These are phyloP conservation scores for Linum trigynum DNA, from an alignment of 345 rosid species.

Conservation along the genomic window DNA sequence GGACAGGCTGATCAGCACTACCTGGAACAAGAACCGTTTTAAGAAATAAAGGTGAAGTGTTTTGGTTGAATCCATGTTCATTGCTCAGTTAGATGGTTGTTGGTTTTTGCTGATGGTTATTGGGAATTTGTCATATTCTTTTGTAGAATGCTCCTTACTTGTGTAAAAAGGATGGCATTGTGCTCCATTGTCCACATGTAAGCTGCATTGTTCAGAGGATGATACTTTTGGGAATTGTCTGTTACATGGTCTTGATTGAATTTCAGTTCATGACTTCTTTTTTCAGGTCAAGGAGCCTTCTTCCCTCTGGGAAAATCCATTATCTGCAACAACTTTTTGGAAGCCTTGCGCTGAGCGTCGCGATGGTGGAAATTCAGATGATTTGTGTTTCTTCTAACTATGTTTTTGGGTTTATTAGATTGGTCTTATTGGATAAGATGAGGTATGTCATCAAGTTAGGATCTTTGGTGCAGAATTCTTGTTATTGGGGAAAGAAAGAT, in stretches of 20 bases:
- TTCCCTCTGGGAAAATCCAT: slow-evolving; percentile 96
- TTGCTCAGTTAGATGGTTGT: too few species aligned
- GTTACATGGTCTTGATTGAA: neutral
- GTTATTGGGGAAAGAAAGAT: neutral
- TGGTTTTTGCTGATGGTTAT: too few species aligned
- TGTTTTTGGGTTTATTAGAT: neutral
- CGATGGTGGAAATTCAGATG: slow-evolving; percentile 73
- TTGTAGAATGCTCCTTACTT: slow-evolving; percentile 76
- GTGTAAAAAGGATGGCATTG: slow-evolving; percentile 94
- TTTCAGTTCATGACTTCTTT: neutral
- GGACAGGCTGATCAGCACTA: slow-evolving; percentile 32
- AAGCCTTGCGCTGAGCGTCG: slow-evolving; percentile 98
- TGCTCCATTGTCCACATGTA: slow-evolving; percentile 84
- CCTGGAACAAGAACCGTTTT: slow-evolving; percentile 27
- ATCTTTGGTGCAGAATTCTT: neutral
- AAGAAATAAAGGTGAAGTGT: neutral
- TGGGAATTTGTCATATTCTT: neutral
- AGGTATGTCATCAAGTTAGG: neutral
- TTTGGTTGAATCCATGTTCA: neutral
- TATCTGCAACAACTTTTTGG: slow-evolving; percentile 94
- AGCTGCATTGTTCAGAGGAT: slow-evolving; percentile 23
- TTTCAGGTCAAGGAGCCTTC: slow-evolving; percentile 78
- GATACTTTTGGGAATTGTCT: neutral
- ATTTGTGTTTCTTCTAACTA: neutral
- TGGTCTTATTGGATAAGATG: neutral